Evolutionary conservation across 352 stramenopile species (phyloP).

Genomic region (Halophytophthora batemanensis): DNA sequence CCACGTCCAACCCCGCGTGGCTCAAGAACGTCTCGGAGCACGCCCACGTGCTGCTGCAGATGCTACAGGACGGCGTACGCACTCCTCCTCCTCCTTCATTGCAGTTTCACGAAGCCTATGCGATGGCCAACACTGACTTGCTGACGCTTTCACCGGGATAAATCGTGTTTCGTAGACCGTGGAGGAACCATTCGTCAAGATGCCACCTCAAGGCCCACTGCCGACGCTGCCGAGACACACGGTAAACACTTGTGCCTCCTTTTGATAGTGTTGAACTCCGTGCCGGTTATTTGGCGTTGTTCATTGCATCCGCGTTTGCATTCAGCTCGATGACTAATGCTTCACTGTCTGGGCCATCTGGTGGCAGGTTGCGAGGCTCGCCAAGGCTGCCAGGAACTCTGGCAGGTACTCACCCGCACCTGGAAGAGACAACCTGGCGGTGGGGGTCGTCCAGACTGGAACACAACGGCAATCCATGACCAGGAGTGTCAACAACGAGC

Average conservation of each 20-base stretch:
- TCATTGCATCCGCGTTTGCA: too few species aligned
- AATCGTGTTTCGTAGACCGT: slow-evolving; percentile 22
- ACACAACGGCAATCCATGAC: too few species aligned
- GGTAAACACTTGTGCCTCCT: slow-evolving; percentile 11
- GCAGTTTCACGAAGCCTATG: background rate
- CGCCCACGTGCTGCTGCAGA: slow-evolving; percentile 40
- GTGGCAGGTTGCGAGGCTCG: too few species aligned
- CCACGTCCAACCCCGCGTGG: slow-evolving; percentile 53
- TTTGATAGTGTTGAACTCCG: too few species aligned
- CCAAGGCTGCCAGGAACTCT: too few species aligned
- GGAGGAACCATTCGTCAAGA: slow-evolving; percentile 58
- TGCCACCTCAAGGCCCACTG: slow-evolving; percentile 59
- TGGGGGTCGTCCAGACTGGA: too few species aligned
- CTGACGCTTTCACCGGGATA: background rate
- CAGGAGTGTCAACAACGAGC: too few species aligned
- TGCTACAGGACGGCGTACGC: slow-evolving; percentile 53
- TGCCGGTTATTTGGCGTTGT: too few species aligned
- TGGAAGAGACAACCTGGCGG: too few species aligned
- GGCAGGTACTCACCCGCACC: too few species aligned
- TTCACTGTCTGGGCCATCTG: too few species aligned
- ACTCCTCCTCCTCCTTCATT: background rate
- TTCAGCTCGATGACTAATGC: too few species aligned
- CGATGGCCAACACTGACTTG: background rate
- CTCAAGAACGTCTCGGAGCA: slow-evolving; percentile 54
- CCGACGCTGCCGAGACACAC: slow-evolving; percentile 44